Evolutionary conservation across 768 basidiomycete genomes (phyloP).

Genomic region (Lentinula sp.): DNA sequence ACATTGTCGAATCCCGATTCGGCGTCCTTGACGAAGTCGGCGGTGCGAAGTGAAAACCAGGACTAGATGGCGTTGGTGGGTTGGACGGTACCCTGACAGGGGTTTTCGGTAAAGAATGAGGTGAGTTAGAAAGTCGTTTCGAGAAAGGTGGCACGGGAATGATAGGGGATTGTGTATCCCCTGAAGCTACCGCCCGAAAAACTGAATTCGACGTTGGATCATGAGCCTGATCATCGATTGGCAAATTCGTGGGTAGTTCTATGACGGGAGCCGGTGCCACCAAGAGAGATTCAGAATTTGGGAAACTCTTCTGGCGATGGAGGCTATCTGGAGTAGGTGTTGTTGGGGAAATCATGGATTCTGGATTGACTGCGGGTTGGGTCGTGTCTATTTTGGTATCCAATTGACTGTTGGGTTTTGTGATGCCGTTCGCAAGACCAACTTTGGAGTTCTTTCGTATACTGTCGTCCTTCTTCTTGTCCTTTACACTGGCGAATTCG

Average conservation of each 20-base stretch:
- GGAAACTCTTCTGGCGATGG: background rate
- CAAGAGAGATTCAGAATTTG: background rate
- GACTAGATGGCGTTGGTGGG: conserved; percentile 3
- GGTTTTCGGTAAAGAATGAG: background rate
- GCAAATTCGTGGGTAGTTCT: background rate
- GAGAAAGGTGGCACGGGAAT: background rate
- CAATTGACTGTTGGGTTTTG: background rate
- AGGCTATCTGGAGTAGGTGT: conserved; percentile 2
- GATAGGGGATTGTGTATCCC: background rate
- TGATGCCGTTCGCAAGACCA: background rate
- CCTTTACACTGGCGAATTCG: background rate
- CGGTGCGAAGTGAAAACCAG: conserved; percentile 1
- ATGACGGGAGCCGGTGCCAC: background rate
- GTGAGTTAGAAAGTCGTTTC: background rate
- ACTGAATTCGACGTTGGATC: background rate
- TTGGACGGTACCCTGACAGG: background rate
- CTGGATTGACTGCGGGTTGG: background rate
- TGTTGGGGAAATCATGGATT: background rate
- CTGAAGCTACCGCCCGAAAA: background rate
- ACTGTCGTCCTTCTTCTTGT: background rate
- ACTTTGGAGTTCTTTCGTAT: background rate
- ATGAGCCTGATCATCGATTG: background rate
- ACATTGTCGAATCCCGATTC: conserved; percentile 5
- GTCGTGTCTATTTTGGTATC: background rate
- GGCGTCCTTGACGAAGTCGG: background rate